Conservation (phyloP, 2,329 filamentous ascomycete species). For the Aspergillus sp. region DNA sequence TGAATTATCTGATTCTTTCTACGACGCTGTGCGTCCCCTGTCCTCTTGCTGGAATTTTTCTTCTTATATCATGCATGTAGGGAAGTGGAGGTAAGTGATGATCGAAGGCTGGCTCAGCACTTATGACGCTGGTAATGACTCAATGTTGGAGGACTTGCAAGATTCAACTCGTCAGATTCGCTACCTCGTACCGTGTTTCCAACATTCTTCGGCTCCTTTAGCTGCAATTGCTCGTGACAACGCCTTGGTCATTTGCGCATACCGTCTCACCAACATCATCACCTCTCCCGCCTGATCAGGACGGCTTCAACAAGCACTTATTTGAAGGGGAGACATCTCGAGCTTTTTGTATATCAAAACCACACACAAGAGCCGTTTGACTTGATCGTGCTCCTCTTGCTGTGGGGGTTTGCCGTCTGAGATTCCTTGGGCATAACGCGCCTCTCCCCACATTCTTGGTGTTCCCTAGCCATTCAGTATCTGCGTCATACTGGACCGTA, state of each 20-base stretch:
- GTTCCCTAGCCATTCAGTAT: conserved; percentile 26
- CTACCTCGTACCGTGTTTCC: background rate
- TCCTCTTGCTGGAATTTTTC: conserved; percentile 15
- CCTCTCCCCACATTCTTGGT: conserved; percentile 22
- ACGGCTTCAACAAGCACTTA: background rate
- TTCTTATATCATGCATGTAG: conserved; percentile 19
- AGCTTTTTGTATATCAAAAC: background rate
- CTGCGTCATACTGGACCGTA: conserved; percentile 12
- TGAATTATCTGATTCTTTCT: conserved; percentile 1
- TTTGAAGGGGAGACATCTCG: background rate
- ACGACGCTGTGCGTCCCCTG: conserved; percentile 19
- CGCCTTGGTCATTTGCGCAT: conserved; percentile 7
- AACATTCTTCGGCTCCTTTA: conserved; percentile 10
- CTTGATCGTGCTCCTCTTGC: background rate
- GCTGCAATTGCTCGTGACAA: conserved; percentile 6
- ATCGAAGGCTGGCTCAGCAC: conserved; percentile 13
- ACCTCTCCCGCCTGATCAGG: background rate
- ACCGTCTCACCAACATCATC: conserved; percentile 6
- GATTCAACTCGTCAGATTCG: conserved; percentile 9
- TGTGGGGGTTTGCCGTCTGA: background rate
- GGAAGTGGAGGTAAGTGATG: conserved; percentile 19
- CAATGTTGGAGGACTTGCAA: conserved; percentile 4
- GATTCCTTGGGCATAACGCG: conserved; percentile 2
- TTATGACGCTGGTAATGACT: conserved; percentile 9
- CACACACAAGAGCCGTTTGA: background rate